phyloP scores from a whole-genome alignment of 768 basidiomycete species.

The Macrocybe gigantea region DNA sequence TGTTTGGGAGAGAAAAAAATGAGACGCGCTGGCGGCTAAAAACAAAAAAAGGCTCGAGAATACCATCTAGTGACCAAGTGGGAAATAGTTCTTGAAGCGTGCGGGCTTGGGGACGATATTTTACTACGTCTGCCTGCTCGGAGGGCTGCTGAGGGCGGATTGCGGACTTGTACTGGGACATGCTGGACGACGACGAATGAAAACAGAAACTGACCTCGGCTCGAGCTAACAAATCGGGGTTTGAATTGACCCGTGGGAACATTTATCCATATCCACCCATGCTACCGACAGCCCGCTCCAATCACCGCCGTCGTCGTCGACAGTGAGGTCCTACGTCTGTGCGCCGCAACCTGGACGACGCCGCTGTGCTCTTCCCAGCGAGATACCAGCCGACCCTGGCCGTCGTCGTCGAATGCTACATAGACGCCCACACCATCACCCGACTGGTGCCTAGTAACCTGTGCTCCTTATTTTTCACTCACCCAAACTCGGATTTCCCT shows the following conservation, averaged over 20 bases:
- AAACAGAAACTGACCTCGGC: conserved; percentile 9
- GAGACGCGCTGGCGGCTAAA: conserved; percentile 16
- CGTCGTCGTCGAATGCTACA: background rate
- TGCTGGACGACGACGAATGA: conserved; percentile 25
- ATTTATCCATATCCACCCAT: background rate
- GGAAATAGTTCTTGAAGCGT: conserved; percentile 73
- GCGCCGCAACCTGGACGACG: background rate
- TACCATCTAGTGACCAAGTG: conserved; percentile 65
- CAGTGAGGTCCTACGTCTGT: background rate
- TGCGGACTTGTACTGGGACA: conserved; percentile 51
- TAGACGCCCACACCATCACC: background rate
- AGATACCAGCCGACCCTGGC: background rate
- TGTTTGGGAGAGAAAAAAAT: conserved; percentile 18
- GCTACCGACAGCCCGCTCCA: background rate
- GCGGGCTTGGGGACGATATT: conserved; percentile 47
- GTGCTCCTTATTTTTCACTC: too few species aligned
- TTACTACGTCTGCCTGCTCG: conserved; percentile 29
- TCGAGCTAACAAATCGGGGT: background rate
- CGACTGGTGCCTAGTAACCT: background rate
- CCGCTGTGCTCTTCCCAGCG: background rate
- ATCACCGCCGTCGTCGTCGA: background rate
- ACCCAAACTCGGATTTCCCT: too few species aligned
- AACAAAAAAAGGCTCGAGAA: conserved; percentile 7
- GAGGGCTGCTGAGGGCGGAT: conserved; percentile 31
- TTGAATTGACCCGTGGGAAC: conserved; percentile 16